phyloP scores from a whole-genome alignment of 1,139 yeast genomes.

The Geotrichum macrosporum region DNA sequence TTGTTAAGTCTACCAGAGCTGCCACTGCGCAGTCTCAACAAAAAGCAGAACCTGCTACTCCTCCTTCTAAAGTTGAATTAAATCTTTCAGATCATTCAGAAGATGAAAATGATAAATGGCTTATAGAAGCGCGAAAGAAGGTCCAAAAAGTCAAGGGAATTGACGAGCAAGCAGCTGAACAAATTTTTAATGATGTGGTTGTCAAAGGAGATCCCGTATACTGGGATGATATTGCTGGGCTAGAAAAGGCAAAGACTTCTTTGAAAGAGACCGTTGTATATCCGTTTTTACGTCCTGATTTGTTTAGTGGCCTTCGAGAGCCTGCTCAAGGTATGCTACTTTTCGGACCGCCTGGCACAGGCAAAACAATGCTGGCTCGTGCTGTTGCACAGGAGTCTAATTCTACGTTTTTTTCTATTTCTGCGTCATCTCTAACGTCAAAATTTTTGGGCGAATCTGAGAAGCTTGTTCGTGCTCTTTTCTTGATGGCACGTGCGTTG shows the following conservation, averaged over 20 bases:
- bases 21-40: not conserved
- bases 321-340: slow-evolving; percentile 95
- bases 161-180: slow-evolving; percentile 58
- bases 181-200: slow-evolving; percentile 84
- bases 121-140: slow-evolving; percentile 21
- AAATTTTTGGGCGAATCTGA: slow-evolving; percentile 89
- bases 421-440: slow-evolving; percentile 88
- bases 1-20: slow-evolving; percentile 3
- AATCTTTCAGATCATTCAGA: slow-evolving; percentile 57
- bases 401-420: slow-evolving; percentile 87
- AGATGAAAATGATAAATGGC: slow-evolving; percentile 29
- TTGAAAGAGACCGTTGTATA: slow-evolving; percentile 95
- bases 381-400: slow-evolving; percentile 97
- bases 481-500: slow-evolving; percentile 74
- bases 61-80: slow-evolving; percentile 15
- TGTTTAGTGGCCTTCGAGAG: slow-evolving; percentile 85
- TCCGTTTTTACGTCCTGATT: slow-evolving; percentile 90
- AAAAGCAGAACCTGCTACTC: not conserved
- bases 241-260: slow-evolving; percentile 83
- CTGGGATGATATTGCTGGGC: slow-evolving; percentile 96
- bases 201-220: slow-evolving; percentile 95
- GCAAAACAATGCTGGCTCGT: slow-evolving; percentile 94
- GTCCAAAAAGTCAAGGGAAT: slow-evolving; percentile 19
- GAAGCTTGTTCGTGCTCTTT: slow-evolving; percentile 84
- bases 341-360: slow-evolving; percentile 98